Evolutionary conservation across 2,329 filamentous ascomycete genomes (phyloP), one percentile per base, ranked within the genome.

Genomic region (Allantophomopsis cytisporea): DNA sequence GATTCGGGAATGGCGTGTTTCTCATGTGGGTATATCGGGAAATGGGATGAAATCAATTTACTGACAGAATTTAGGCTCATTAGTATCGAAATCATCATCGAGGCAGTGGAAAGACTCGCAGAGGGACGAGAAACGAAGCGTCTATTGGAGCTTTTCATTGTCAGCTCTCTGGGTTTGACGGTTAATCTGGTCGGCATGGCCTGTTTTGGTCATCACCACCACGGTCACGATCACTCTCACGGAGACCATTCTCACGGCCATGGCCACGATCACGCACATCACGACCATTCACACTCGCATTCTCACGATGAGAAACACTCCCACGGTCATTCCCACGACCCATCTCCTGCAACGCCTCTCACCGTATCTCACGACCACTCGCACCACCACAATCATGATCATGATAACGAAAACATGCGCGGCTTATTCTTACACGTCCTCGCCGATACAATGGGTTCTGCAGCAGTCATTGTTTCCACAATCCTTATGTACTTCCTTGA

Each of bases 401-500:
- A 88, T 52, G 82, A 86, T 45, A 94, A 94, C 57, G 91, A 98
- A 52, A 98, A 98, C 55, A 95, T 98, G 88, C 76, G 91, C 50
- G 91, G 91, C 11, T 96, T 98, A 48, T 98, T 94, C 60, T 67
- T 98, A 15, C 91, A 98, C 54, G 84, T 98, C 38, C 69, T 96
- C 20, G 91, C 91, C 5, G 91, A 98, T 56, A 94, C 91, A 0
- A 76, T 96, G 21, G 91, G 91, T 18, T 95, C 88, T 40, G 83
- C 88, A 1, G 91, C 91, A 1, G 91, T 98, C 36, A 94, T 98
- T 45, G 76, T 87, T 28, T 95, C 87, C 7, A 98, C 91, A 0
- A 65, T 85, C 1, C 67, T 96, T 16, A 94, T 93, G 0, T 81
- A 93, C 54, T 79, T 85, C 51, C 82, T 84, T 54, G 83, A 83